Evolutionary conservation across 129 eudicot species (phyloP).

Genomic region (Flaveria sonorensis): DNA sequence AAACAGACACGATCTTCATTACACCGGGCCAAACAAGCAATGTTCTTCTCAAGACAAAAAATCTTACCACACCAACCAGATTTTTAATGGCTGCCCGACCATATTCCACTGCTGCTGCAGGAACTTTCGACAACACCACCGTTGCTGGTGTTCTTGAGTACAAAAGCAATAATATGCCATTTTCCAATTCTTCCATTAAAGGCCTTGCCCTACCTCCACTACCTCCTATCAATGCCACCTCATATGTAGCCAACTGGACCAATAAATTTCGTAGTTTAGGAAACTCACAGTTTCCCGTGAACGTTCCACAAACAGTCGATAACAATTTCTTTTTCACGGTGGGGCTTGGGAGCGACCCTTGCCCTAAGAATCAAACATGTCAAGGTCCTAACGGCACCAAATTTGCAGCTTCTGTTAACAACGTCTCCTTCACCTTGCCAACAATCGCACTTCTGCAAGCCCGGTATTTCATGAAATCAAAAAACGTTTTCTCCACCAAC

Average conservation of each 20-base stretch:
- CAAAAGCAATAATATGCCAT: constrained; percentile 3
- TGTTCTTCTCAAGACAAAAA: constrained; percentile 45
- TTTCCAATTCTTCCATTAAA: constrained; percentile 16
- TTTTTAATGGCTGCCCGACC: constrained; percentile 49
- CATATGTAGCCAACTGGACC: constrained; percentile 42
- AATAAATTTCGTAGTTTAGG: constrained; percentile 39
- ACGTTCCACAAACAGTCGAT: constrained; percentile 40
- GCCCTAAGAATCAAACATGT: constrained; percentile 52
- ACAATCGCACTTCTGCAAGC: constrained; percentile 68
- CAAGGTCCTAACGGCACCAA: constrained; percentile 65
- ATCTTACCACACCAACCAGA: constrained; percentile 25
- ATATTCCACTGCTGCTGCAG: constrained; percentile 37
- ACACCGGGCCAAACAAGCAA: constrained; percentile 52
- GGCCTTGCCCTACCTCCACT: constrained; percentile 32
- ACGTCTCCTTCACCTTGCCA: constrained; percentile 40
- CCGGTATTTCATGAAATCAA: constrained; percentile 41
- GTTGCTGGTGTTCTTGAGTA: constrained; percentile 44
- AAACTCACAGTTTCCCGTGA: constrained; percentile 28
- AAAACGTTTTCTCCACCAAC: constrained; percentile 44
- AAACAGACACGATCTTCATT: constrained; percentile 39
- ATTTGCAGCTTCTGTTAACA: constrained; percentile 54
- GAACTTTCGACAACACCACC: constrained; percentile 48
- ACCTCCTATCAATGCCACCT: constrained; percentile 40
- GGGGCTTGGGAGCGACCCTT: constrained; percentile 46
- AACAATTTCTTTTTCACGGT: constrained; percentile 40